Percentiles rank a stretch among this genome's conserved stretches.
Conservation (phyloP, 768 basidiomycete genomes). For the Kondoa malvinella region DNA sequence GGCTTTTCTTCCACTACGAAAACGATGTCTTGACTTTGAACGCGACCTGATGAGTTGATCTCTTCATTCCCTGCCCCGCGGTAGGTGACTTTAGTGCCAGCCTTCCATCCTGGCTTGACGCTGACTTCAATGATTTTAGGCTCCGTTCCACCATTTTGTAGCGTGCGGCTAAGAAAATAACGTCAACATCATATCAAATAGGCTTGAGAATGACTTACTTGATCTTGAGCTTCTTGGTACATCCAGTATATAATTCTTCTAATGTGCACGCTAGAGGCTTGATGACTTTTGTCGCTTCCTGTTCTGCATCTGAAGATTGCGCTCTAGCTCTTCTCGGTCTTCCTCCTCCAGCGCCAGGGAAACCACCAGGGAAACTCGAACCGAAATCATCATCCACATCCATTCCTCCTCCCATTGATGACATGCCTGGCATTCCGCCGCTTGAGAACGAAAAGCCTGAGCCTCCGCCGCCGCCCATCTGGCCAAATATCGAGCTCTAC, state of each 20-base stretch:
- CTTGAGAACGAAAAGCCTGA: no score
- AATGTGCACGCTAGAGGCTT: constrained; percentile 9
- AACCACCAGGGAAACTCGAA: neutral
- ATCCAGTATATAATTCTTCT: constrained; percentile 49
- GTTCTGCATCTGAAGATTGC: neutral
- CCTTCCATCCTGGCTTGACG: constrained; percentile 75
- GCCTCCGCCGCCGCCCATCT: constrained; percentile 36
- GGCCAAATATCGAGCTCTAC: constrained; percentile 39
- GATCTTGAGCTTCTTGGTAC: constrained; percentile 75
- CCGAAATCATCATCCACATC: constrained; percentile 14
- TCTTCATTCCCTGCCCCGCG: constrained; percentile 70
- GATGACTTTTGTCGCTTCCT: constrained; percentile 17
- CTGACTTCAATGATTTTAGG: constrained; percentile 25
- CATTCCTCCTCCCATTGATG: constrained; percentile 2
- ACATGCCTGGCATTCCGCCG: constrained; percentile 32
- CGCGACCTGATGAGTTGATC: constrained; percentile 19
- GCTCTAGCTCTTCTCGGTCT: constrained; percentile 9
- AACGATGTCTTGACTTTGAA: constrained; percentile 56
- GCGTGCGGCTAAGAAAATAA: neutral
- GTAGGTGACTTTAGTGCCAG: constrained; percentile 84
- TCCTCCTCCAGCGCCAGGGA: constrained; percentile 13
- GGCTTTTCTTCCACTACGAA: constrained; percentile 95
- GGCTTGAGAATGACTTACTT: constrained; percentile 57
- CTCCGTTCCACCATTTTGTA: constrained; percentile 7
- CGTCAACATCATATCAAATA: constrained; percentile 10